phyloP scores from a whole-genome alignment of 1,284 basidiomycete genomes.

The Cryptococcus depauperatus region DNA sequence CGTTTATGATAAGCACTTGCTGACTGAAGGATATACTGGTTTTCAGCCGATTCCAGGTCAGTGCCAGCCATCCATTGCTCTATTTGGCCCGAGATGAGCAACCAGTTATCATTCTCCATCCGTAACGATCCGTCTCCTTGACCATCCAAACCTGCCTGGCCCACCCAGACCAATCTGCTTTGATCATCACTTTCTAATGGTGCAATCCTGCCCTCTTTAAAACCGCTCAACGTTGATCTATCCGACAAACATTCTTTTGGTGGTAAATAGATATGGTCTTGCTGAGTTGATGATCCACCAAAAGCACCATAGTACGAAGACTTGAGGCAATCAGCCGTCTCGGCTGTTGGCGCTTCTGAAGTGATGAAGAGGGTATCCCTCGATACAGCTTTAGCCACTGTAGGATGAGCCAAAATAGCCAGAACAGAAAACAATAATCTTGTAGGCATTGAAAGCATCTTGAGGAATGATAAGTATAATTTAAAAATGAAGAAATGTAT shows the following conservation, averaged over 20 bases:
- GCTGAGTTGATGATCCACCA: conserved; percentile 8
- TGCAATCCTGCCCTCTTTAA: conserved; percentile 15
- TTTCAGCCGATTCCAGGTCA: background rate
- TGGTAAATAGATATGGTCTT: conserved; percentile 15
- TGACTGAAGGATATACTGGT: conserved; percentile 5
- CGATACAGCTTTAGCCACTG: too few species aligned
- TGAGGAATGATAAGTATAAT: too few species aligned
- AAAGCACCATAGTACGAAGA: conserved; percentile 13
- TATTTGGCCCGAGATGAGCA: background rate
- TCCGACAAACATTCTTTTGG: conserved; percentile 6
- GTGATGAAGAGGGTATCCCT: background rate
- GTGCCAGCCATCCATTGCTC: conserved; percentile 3
- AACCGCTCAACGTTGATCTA: conserved; percentile 23
- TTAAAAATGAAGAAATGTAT: too few species aligned
- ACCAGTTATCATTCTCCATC: too few species aligned
- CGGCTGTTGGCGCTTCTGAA: background rate
- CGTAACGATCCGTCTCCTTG: conserved; percentile 2
- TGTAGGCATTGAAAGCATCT: too few species aligned
- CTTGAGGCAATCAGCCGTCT: conserved; percentile 7
- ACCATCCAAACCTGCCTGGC: conserved; percentile 28
- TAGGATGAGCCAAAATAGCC: too few species aligned
- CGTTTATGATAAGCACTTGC: background rate
- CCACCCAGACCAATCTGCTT: conserved; percentile 35
- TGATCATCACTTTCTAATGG: conserved; percentile 8
- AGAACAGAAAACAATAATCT: too few species aligned